Base-by-base conservation (phyloP, 192 early-diverging fungal species). In the Coemansia sp. region DNA sequence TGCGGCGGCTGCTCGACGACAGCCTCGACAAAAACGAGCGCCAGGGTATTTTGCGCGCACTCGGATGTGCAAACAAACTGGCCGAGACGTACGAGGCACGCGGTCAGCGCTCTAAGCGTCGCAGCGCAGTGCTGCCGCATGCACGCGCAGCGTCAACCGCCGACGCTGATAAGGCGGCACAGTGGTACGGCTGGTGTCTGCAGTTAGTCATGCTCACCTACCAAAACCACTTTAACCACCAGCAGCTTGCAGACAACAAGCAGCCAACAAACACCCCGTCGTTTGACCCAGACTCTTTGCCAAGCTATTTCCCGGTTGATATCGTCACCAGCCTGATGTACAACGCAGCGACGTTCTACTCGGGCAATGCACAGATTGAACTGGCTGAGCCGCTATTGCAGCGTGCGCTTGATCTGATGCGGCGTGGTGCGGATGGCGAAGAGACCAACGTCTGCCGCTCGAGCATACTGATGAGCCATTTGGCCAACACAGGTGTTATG, bases 131-230 rank as follows among this genome's bases (percentile, higher is more conserved):
- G 49, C 69, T 74, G 4, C 65, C 72, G 2, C 59, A 68, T 37
- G 58, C 67, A 27, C 52, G 65, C 49, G 55, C 53, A 19, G 65
- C 72, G 11, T 22, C 61, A 21, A 61, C 53, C 24, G 62, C 65
- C 2, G 77, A 80, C 53, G 50, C 64, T 0, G 32, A 49, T 39
- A 74, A 65, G 38, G 79, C 79, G 21, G 62, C 66, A 12, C 69
- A 62, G n/a, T 81, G 79, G 79, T 81, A 76, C 74, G 69, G 72
- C n/a, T 81, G 79, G 79, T 81, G 79, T 37, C 29, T 81, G 74
- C 73, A 81, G 60, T 32, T 81, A 5, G 70, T 73, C 6, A 81
- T 66, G 70, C 67, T 76, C 56, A 67, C 79, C 10, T 81, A 81
- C 19, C 74, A 76, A 62, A 76, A 75, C 49, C 74, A 81, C 63